Evolutionary conservation across 2,329 filamentous ascomycete genomes (phyloP), one percentile per base, ranked within the genome.

Genomic region (Berkeleyomyces rouxiae): DNA sequence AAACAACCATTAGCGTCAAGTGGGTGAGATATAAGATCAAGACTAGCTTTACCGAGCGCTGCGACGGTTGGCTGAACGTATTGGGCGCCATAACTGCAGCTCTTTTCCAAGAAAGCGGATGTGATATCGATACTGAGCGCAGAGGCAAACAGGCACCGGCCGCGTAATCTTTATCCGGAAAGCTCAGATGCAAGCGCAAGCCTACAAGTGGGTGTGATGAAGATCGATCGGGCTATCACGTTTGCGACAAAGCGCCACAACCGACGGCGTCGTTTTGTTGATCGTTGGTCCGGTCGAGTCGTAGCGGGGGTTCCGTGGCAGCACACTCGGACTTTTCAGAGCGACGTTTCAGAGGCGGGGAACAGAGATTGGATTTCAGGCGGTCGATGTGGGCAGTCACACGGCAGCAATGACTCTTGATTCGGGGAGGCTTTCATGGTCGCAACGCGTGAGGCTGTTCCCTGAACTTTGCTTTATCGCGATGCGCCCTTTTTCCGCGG

Each of bases 1-100:
- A 42, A 42, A 23, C 13, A 55, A n/a, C 31, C 10, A 23, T 23
- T 37, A 10, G 37, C 1, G 4, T 42, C 10, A 7, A 2, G 16
- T n/a, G 5, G 31, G 36, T 46, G 33, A 33, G 40, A 23, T 23
- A 37, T 37, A 13, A 36, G 37, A 44, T 16, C 10, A 43, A 39
- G 13, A 44, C 31, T 2, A 6, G 42, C 9, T 57, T 63, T 59
- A 63, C 61, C 6, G 61, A 59, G n/a, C 61, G 61, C 36, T 59
- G 55, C 36, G 55, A 53, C 37, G 57, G 53, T 31, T 59, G 55
- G 43, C 16, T 51, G 40, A 53, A 46, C 3, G 42, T 43, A 44
- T 44, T 62, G 11, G 61, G 61, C 31, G 61, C 51, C 61, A 62
- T 62, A 7, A 16, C 49, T 10, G n/a, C 16, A 10, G 44, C 39